A percentile compares a stretch with the other conserved stretches of the same genome.
These are phyloP conservation scores for Botrytis deweyae DNA, from an alignment of 2,329 filamentous ascomycete species.

Conservation along the genomic window DNA sequence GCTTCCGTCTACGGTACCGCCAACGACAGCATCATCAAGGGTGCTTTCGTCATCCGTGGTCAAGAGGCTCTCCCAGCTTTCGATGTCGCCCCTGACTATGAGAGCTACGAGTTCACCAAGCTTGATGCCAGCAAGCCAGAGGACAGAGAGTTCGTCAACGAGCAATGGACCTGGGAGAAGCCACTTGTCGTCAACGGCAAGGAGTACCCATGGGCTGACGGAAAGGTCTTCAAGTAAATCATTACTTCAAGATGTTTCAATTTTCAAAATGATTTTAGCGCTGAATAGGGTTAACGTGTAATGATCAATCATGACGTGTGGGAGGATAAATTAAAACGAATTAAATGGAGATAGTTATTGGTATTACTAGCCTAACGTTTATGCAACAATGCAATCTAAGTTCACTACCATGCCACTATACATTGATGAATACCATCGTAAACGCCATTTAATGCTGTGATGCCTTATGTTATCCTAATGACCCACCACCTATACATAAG, in stretches of 20 bases:
- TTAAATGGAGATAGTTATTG: conserved; percentile 29
- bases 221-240: conserved; percentile 98
- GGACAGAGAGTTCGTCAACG: conserved; percentile 82
- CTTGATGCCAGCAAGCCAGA: conserved; percentile 84
- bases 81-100: conserved; percentile 94
- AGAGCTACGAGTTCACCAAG: conserved; percentile 96
- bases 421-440: background rate
- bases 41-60: conserved; percentile 93
- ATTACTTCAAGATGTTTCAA: conserved; percentile 22
- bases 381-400: conserved; percentile 14
- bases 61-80: conserved; percentile 84
- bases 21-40: conserved; percentile 88
- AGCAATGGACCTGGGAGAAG: conserved; percentile 91
- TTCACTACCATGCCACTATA: background rate
- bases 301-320: conserved; percentile 23
- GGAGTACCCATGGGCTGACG: conserved; percentile 82
- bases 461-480: conserved; percentile 1
- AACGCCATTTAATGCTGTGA: conserved; percentile 2
- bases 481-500: conserved; percentile 2
- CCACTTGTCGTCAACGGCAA: conserved; percentile 78
- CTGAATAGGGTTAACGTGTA: conserved; percentile 21
- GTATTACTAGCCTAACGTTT: conserved; percentile 26
- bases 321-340: conserved; percentile 17
- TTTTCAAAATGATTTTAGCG: conserved; percentile 30
- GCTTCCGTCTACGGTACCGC: conserved; percentile 84